Evolutionary conservation across 495 filamentous ascomycete genomes (phyloP).

Genomic region (Daldinia childiae): DNA sequence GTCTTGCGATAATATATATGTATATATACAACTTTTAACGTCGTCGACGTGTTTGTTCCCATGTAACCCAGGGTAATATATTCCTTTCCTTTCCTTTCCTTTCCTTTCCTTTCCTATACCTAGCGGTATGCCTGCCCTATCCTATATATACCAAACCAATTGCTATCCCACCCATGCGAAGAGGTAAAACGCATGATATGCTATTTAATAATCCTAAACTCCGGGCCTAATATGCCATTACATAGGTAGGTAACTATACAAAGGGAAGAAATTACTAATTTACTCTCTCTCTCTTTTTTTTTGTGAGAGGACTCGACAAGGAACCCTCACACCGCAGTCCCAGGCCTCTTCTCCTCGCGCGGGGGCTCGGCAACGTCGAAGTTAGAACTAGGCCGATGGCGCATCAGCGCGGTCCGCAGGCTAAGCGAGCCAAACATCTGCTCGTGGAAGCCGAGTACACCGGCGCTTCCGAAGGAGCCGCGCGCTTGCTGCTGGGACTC

Average conservation of each 20-base stretch:
- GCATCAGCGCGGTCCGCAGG: slow-evolving; percentile 47
- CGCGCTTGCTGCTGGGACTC: slow-evolving; percentile 7
- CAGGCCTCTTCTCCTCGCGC: slow-evolving; percentile 23
- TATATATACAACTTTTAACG: slow-evolving; percentile 6
- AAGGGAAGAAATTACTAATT: slow-evolving; percentile 1
- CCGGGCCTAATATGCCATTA: background rate
- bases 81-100: background rate
- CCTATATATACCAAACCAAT: background rate
- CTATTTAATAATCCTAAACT: background rate
- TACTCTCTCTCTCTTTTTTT: background rate
- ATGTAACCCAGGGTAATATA: background rate
- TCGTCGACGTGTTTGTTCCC: background rate
- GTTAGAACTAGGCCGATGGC: slow-evolving; percentile 17
- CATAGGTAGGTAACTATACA: background rate
- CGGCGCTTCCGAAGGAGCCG: slow-evolving; percentile 50
- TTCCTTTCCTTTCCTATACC: background rate
- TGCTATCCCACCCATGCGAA: background rate
- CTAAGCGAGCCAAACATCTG: slow-evolving; percentile 46
- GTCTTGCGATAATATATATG: background rate
- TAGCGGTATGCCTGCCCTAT: background rate
- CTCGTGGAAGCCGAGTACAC: slow-evolving; percentile 54
- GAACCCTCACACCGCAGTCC: slow-evolving; percentile 20
- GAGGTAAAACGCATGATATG: background rate
- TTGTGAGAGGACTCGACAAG: background rate
- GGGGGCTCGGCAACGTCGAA: background rate